Evolutionary conservation across 352 stramenopile genomes (phyloP).

Genomic region (Globisporangium heterothallicum): DNA sequence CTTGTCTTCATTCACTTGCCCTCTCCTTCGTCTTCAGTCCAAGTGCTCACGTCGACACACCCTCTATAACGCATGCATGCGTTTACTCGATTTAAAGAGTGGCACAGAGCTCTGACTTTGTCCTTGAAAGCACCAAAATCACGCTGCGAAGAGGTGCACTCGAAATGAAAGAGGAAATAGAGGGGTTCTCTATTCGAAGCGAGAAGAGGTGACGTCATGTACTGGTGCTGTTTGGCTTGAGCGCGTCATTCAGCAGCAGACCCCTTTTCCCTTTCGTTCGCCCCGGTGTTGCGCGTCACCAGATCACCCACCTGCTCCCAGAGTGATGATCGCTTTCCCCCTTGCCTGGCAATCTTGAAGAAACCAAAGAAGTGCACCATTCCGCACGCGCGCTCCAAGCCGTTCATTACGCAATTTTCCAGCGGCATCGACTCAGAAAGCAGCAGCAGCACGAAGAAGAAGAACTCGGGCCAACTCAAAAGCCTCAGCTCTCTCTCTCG

Average conservation of each 20-base stretch:
- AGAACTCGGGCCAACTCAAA: not conserved
- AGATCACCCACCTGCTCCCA: constrained; percentile 15
- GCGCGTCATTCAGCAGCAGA: constrained; percentile 19
- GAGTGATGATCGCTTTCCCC: constrained; percentile 19
- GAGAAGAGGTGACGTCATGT: constrained; percentile 12
- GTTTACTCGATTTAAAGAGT: not conserved
- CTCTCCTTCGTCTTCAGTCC: too few species aligned
- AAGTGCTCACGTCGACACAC: not conserved
- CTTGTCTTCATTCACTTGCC: not conserved
- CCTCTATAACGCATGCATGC: not conserved
- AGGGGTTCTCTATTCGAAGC: not conserved
- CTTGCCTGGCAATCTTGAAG: constrained; percentile 6
- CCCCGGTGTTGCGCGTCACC: constrained; percentile 21
- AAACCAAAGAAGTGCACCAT: constrained; percentile 10
- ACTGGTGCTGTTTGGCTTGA: constrained; percentile 3
- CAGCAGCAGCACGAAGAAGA: not conserved
- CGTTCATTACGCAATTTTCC: constrained; percentile 1
- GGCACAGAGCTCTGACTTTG: too few species aligned
- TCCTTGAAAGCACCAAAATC: too few species aligned
- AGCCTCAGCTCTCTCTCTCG: not conserved
- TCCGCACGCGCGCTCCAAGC: constrained; percentile 5
- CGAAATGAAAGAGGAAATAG: constrained; percentile 6
- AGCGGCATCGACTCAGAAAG: not conserved
- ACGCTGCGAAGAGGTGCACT: too few species aligned
- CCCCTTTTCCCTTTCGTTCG: constrained; percentile 9